Base-by-base conservation (phyloP, 208 protist species). In the Wallacemonas sp. region DNA sequence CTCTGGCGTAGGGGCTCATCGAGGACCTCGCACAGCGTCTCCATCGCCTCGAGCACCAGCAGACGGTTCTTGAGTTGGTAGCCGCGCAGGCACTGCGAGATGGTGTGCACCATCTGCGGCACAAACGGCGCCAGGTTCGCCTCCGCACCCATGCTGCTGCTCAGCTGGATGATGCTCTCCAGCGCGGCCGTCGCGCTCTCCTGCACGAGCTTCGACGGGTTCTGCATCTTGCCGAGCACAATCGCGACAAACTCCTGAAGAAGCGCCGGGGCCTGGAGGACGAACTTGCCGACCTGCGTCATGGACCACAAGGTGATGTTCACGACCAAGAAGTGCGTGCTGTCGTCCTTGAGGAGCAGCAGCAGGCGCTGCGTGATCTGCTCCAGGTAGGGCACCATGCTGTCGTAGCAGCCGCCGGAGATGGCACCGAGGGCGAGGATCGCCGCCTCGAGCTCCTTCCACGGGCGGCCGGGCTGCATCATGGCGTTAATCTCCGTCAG, bases 371-470 rank as follows among this genome's bases (percentile, higher is more conserved):
- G 61, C 59, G 83, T 82, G 29, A 98, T 87, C 29, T 72, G 70
- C 1, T 83, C 78, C 31, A 97, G 75, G 69, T 93, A 91, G n/a
- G 85, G 84, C 8, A 42, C 57, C 59, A 98, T 77, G 48, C 79
- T 76, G 50, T 89, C 82, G 70, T 88, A 84, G 72, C 93, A 97
- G 59, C 96, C 96, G 38, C 97, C 92, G 50, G 86, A 81, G 61
- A 98, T 91, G 10, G 96, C 93, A 28, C 96, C 96, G 29, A 98
- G 69, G 0, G 97, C 92, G 18, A 98, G 81, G 32, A 98, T 93
- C 3, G 83, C 93, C 5, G 89, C 85, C 80, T 98, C 97, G 54
- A 87, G 67, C 33, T 92, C 72, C 46, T 81, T 65, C 94, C 96
- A 98, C 14, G 77, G 32, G 32, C 77, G 57, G 11, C 42, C 46